A percentile compares a stretch with the other conserved stretches of the same genome.
Conservation (phyloP, 2,329 filamentous ascomycete species). For the Fusarium denticulatum region DNA sequence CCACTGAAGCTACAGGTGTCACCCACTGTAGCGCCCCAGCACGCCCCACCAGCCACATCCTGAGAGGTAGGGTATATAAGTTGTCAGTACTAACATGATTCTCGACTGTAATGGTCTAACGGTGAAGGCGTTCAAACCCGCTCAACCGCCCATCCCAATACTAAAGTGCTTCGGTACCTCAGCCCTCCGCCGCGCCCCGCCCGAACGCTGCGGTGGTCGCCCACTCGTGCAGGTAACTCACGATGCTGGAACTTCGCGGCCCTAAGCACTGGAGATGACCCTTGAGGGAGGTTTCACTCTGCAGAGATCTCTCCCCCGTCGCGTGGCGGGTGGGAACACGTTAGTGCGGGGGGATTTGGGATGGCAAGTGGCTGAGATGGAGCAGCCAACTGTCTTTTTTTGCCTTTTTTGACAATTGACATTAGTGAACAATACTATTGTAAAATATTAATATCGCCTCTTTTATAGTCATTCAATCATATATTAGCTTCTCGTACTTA, state of each 20-base stretch:
- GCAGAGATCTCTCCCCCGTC: slow-evolving; percentile 77
- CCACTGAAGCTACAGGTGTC: background rate
- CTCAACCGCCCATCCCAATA: slow-evolving; percentile 60
- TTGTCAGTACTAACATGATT: background rate
- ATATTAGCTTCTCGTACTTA: background rate
- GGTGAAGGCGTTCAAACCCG: slow-evolving; percentile 67
- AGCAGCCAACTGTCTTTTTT: slow-evolving; percentile 60
- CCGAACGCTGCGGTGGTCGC: slow-evolving; percentile 73
- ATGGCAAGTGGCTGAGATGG: slow-evolving; percentile 62
- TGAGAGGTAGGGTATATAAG: slow-evolving; percentile 31
- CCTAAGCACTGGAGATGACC: slow-evolving; percentile 75
- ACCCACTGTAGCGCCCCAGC: background rate
- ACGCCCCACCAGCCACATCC: background rate
- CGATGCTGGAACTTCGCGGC: slow-evolving; percentile 64
- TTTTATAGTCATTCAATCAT: background rate
- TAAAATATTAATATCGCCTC: background rate
- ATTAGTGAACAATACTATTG: rapidly evolving
- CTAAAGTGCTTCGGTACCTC: slow-evolving; percentile 48
- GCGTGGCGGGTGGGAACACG: slow-evolving; percentile 76
- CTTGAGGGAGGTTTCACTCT: slow-evolving; percentile 79
- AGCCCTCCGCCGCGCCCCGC: slow-evolving; percentile 70
- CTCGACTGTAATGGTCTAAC: slow-evolving; percentile 71
- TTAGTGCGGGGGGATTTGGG: slow-evolving; percentile 67
- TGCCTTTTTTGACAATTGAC: slow-evolving; percentile 24
- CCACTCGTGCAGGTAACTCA: slow-evolving; percentile 75